Evolutionary conservation across 331 rosid genomes (phyloP).

Genomic region (Acacia concinna): DNA sequence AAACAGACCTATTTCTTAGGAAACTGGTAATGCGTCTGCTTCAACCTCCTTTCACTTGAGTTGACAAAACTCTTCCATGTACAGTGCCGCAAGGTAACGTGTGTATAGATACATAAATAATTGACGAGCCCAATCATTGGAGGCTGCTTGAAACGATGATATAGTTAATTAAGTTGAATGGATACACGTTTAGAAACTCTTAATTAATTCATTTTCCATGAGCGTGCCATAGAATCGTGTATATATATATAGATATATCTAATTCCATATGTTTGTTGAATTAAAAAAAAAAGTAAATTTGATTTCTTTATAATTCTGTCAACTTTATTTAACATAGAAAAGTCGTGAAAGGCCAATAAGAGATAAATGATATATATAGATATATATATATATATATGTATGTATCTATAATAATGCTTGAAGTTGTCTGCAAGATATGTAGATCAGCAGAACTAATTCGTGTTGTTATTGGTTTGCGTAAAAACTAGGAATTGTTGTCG

Average conservation of each 20-base stretch:
- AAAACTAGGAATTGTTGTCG: neutral
- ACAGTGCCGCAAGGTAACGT: neutral
- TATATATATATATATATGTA: too few relatives aligned
- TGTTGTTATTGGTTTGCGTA: neutral
- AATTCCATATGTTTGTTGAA: neutral
- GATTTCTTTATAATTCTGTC: neutral
- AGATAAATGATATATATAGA: neutral
- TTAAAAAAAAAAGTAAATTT: neutral
- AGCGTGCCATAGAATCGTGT: neutral
- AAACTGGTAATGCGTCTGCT: slow-evolving; percentile 10
- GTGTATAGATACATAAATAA: neutral
- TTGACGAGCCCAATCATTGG: slow-evolving; percentile 36
- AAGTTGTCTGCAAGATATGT: slow-evolving; percentile 22
- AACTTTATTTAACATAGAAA: neutral
- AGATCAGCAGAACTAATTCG: neutral
- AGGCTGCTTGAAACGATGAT: neutral
- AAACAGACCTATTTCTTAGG: neutral
- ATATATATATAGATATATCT: neutral
- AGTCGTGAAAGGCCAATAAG: neutral
- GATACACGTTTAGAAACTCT: neutral
- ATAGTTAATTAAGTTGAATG: neutral
- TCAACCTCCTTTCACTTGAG: slow-evolving; percentile 9
- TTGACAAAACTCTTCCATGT: slow-evolving; percentile 18
- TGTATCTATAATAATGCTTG: neutral
- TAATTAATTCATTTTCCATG: neutral